Conservation (phyloP, 805 yeast species). For the Yueomyces sp. region DNA sequence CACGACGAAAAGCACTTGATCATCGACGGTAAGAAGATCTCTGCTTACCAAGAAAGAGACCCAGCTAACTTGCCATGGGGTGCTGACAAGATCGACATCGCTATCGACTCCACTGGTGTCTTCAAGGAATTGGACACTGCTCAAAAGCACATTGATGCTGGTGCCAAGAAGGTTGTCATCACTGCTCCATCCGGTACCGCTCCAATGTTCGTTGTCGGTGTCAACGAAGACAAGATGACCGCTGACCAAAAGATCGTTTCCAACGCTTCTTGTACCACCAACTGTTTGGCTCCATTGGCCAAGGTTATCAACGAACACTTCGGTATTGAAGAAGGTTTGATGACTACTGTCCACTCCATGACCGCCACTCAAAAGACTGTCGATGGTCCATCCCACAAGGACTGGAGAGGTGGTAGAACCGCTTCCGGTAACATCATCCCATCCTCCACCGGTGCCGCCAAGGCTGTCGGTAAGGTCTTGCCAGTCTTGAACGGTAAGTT, state of each 20-base stretch:
- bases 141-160: slow-evolving; percentile 56
- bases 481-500: slow-evolving; percentile 61
- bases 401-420: slow-evolving; percentile 74
- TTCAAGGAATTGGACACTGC: slow-evolving; percentile 54
- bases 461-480: slow-evolving; percentile 64
- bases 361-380: slow-evolving; percentile 65
- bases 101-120: slow-evolving; percentile 61
- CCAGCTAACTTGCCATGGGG: slow-evolving; percentile 62
- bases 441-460: slow-evolving; percentile 67
- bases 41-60: slow-evolving; percentile 52
- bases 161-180: slow-evolving; percentile 62
- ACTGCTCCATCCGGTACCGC: slow-evolving; percentile 63
- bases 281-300: slow-evolving; percentile 64
- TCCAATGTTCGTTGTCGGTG: slow-evolving; percentile 66
- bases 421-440: slow-evolving; percentile 67
- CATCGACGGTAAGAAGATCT: slow-evolving; percentile 38
- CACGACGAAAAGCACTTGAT: slow-evolving; percentile 37
- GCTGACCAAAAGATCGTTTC: slow-evolving; percentile 46
- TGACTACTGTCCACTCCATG: slow-evolving; percentile 64
- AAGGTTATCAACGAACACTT: slow-evolving; percentile 52
- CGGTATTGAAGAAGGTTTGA: slow-evolving; percentile 62
- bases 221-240: slow-evolving; percentile 47
- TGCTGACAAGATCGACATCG: slow-evolving; percentile 44
- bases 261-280: slow-evolving; percentile 64
- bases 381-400: slow-evolving; percentile 68